Conservation (phyloP, 441 rosid genomes). For the Euphorbia celastroides region DNA sequence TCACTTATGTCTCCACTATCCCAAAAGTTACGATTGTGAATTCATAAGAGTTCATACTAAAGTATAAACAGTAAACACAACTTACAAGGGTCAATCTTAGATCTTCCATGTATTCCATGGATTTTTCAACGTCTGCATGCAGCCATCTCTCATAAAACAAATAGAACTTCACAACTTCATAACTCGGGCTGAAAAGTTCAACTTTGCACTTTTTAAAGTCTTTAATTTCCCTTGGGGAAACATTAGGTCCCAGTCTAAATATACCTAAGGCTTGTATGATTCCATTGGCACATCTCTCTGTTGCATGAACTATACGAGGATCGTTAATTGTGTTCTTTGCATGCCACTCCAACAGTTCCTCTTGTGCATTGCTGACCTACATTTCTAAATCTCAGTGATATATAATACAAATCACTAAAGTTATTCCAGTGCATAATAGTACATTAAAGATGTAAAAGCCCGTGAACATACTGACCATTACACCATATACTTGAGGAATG, state of each 20-base stretch:
- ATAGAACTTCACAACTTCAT: conserved; percentile 61
- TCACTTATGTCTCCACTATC: background rate
- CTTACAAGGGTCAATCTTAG: conserved; percentile 49
- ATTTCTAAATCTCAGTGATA: background rate
- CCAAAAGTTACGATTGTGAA: background rate
- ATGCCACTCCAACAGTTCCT: conserved; percentile 81
- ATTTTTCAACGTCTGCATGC: conserved; percentile 67
- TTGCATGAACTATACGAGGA: conserved; percentile 67
- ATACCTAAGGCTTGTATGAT: conserved; percentile 76
- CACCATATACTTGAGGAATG: conserved; percentile 78
- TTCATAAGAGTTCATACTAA: background rate
- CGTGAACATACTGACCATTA: conserved; percentile 61
- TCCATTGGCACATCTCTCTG: conserved; percentile 78
- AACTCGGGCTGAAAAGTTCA: conserved; percentile 40
- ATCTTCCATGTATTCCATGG: conserved; percentile 44
- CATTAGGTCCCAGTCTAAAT: conserved; percentile 72
- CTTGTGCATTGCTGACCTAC: conserved; percentile 91
- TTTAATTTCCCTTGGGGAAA: conserved; percentile 66
- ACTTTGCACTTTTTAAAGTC: conserved; percentile 31
- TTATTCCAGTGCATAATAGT: background rate
- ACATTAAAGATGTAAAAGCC: background rate
- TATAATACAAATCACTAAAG: background rate
- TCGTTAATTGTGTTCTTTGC: conserved; percentile 67
- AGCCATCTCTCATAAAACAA: conserved; percentile 82
- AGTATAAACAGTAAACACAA: conserved; percentile 10